Percentiles rank a stretch among this genome's conserved stretches.
phyloP scores from a whole-genome alignment of 208 protist genomes.

The Trichomonas vaginalis region DNA sequence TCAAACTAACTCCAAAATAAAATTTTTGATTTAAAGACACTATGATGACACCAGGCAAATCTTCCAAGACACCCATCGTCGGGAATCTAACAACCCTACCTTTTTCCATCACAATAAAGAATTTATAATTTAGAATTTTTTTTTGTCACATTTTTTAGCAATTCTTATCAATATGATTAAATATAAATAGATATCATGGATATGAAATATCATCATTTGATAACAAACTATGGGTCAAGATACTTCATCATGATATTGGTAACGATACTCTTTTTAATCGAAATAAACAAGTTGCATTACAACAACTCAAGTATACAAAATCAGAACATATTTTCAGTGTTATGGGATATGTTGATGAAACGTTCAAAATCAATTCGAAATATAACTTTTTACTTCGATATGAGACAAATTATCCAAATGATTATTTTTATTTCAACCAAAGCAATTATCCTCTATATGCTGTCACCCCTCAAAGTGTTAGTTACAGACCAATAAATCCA shows the following conservation, averaged over 20 bases:
- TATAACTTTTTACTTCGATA: not conserved
- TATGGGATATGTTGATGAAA: not conserved
- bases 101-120: not conserved
- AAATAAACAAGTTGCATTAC: not conserved
- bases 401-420: not conserved
- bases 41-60: too few species aligned
- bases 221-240: not conserved
- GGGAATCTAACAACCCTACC: too few species aligned
- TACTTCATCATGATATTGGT: not conserved
- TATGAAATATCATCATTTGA: not conserved
- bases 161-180: not conserved
- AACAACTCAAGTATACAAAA: not conserved
- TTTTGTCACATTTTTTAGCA: not conserved
- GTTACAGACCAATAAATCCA: too few species aligned
- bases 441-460: too few species aligned
- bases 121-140: not conserved
- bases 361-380: not conserved
- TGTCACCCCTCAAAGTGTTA: too few species aligned
- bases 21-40: too few species aligned
- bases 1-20: too few species aligned
- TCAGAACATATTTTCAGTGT: not conserved
- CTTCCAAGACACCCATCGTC: too few species aligned
- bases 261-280: not conserved
- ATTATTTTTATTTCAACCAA: not conserved
- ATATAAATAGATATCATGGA: not conserved